Percentiles rank a stretch among this genome's conserved stretches.
Conservation (phyloP, 2,329 filamentous ascomycete genomes). For the Knoxdaviesia proteae region DNA sequence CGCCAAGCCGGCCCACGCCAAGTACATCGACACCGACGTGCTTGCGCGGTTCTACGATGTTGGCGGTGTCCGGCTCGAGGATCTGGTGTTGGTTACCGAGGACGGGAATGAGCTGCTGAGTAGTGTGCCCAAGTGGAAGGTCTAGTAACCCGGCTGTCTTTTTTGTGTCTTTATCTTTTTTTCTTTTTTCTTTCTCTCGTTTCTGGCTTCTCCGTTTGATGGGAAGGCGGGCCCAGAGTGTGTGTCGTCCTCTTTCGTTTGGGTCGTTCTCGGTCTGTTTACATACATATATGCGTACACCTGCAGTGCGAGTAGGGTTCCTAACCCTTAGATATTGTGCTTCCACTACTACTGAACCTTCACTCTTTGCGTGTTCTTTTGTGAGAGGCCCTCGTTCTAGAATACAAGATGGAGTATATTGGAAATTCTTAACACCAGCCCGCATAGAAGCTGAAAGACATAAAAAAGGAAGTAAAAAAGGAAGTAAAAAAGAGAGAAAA, state of each 20-base stretch:
- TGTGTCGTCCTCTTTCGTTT: not conserved
- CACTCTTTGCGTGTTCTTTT: too few relatives aligned
- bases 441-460: not conserved
- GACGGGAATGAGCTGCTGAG: conserved; percentile 71
- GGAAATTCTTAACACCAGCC: too few relatives aligned
- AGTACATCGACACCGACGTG: conserved; percentile 43
- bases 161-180: conserved; percentile 4
- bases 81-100: conserved; percentile 65
- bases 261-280: conserved; percentile 1
- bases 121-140: conserved; percentile 52
- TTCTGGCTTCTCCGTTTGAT: not conserved
- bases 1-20: conserved; percentile 31
- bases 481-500: not conserved
- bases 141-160: conserved; percentile 11
- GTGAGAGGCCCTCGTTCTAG: too few relatives aligned
- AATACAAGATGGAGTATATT: too few relatives aligned
- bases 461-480: not conserved
- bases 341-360: too few relatives aligned
- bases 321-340: too few relatives aligned
- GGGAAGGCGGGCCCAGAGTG: too few relatives aligned
- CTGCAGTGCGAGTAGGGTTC: too few relatives aligned
- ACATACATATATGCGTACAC: not conserved
- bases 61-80: conserved; percentile 83
- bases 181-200: not conserved
- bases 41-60: conserved; percentile 54